Evolutionary conservation across 306 rosid genomes (phyloP), one percentile per base, ranked within the genome.

Genomic region (Gastrolobium bilobum): DNA sequence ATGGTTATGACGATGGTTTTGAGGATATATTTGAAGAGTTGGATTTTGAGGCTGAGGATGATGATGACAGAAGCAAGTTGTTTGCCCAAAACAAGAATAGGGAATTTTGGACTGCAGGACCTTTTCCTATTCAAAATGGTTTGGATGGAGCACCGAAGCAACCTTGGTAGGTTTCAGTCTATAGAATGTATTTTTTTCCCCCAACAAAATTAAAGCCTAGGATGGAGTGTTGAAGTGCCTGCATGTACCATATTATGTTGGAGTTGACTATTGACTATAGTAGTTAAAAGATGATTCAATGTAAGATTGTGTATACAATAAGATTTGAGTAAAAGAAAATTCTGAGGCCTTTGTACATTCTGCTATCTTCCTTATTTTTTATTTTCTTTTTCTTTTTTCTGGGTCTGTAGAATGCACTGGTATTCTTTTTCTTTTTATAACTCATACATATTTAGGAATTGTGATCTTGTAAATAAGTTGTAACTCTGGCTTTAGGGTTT

Each of bases 1-100:
- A 84, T 58, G 81, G 83, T 54, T 85, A 89, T 72, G 91, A 87
- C 56, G 97, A 89, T 62, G 92, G 93, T 62, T 94, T 94, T 74
- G 92, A 83, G 85, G 90, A 84, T 81, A 84, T 90, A 81, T 88
- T 94, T 61, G 93, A 88, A 79, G 83, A 84, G 58, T 60, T 83
- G 73, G 84, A 84, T 79, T 86, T 86, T 10, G 95, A 83, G 56
- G 59, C 35, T 34, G 88, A 87, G 62, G 82, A 75, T 15, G 70
- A 51, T 61, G 82, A 86, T 52, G 78, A 54, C 29, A 47, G 31
- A 53, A 68, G 29, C 43, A 79, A 52, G 56, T 70, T 82, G 38
- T 62, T 62, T 33, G 38, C 51, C 40, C 79, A 74, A 39, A 74
- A 84, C 73, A 71, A 59, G 34, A 82, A 87, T 73, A 77, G 60